Conservation (phyloP, 345 rosid genomes). For the Conringia planisiliqua region DNA sequence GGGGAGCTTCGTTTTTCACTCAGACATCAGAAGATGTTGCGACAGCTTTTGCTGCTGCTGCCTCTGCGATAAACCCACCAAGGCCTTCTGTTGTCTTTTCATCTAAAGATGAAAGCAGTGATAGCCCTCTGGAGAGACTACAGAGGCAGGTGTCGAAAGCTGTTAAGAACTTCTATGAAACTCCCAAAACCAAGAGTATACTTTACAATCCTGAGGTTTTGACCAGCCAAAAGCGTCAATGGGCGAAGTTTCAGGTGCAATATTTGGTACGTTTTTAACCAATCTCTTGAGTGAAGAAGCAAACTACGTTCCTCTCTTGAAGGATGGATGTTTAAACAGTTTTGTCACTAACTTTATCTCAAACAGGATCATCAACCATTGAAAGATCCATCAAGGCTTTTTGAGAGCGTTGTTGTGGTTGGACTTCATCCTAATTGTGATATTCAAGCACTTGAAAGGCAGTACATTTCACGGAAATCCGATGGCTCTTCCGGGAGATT, state of each 20-base stretch:
- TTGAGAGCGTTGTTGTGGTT: slow-evolving; percentile 92
- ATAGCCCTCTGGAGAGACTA: slow-evolving; percentile 65
- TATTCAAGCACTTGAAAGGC: slow-evolving; percentile 70
- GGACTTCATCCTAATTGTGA: slow-evolving; percentile 95
- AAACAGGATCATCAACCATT: slow-evolving; percentile 78
- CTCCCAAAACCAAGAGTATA: slow-evolving; percentile 50
- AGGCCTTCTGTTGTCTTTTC: slow-evolving; percentile 85
- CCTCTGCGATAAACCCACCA: slow-evolving; percentile 65
- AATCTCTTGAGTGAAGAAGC: not conserved
- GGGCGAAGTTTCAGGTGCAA: slow-evolving; percentile 84
- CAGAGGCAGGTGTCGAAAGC: slow-evolving; percentile 67
- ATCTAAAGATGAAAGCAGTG: slow-evolving; percentile 56
- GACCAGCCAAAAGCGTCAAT: slow-evolving; percentile 93
- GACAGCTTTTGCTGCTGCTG: slow-evolving; percentile 79
- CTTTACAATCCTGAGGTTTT: slow-evolving; percentile 88
- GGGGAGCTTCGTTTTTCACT: slow-evolving; percentile 67
- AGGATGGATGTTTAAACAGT: not conserved
- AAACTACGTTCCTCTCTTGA: not conserved
- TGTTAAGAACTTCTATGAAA: slow-evolving; percentile 62
- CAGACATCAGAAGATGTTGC: slow-evolving; percentile 82
- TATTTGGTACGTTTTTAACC: slow-evolving; percentile 57
- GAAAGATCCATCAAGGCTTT: slow-evolving; percentile 78
- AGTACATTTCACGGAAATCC: slow-evolving; percentile 46
- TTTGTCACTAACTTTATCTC: not conserved
- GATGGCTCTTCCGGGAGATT: slow-evolving; percentile 64